phyloP scores from a whole-genome alignment of 768 basidiomycete species.

The Suillus spraguei region DNA sequence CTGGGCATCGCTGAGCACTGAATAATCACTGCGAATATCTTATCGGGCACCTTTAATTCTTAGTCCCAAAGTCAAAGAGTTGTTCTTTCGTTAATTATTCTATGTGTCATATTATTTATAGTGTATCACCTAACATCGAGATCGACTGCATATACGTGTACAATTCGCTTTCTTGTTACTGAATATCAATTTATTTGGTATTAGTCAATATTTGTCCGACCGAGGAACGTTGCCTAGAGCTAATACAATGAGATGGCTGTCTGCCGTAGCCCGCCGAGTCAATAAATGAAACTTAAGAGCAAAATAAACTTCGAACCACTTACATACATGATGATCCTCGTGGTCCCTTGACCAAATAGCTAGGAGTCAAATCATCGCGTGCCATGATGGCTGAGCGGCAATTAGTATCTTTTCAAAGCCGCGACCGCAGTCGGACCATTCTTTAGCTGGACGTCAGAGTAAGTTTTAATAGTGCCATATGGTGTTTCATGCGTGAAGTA shows the following conservation, averaged over 20 bases:
- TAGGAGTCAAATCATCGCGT: background rate
- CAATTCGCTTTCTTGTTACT: slow-evolving; percentile 29
- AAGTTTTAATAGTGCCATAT: background rate
- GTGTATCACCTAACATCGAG: slow-evolving; percentile 12
- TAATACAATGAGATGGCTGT: background rate
- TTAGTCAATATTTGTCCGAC: slow-evolving; percentile 1
- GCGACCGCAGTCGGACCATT: background rate
- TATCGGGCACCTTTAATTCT: slow-evolving; percentile 12
- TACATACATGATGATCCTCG: background rate
- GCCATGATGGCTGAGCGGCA: too few relatives aligned
- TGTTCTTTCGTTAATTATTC: slow-evolving; percentile 26
- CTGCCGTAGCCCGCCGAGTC: background rate
- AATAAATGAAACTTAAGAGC: background rate
- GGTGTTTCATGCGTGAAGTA: background rate
- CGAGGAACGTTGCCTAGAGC: background rate
- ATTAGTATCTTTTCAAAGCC: background rate
- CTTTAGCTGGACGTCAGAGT: background rate
- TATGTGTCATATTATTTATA: slow-evolving; percentile 18
- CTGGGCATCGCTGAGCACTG: slow-evolving; percentile 25
- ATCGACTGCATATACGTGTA: slow-evolving; percentile 8
- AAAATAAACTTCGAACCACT: background rate
- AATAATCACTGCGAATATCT: slow-evolving; percentile 4
- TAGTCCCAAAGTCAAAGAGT: slow-evolving; percentile 17
- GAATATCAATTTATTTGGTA: slow-evolving; percentile 18
- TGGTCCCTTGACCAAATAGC: background rate